phyloP scores from a whole-genome alignment of 2,329 filamentous ascomycete genomes.

The Dothideomycetes sp. region DNA sequence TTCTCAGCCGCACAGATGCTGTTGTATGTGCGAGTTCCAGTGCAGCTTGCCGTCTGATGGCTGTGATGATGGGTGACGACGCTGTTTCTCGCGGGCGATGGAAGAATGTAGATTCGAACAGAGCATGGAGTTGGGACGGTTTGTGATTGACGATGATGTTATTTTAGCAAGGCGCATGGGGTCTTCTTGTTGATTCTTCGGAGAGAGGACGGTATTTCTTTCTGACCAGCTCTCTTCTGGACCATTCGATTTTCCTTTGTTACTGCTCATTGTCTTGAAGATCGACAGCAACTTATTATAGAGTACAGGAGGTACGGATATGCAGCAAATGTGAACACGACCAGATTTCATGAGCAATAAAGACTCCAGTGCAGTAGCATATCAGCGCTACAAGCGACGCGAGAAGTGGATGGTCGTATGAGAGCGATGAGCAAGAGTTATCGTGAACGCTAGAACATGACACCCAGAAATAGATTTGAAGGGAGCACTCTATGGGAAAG shows the following conservation, averaged over 20 bases:
- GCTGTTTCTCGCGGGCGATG: slow-evolving; percentile 52
- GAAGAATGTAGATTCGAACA: slow-evolving; percentile 68
- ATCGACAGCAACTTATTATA: too few relatives aligned
- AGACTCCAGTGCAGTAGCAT: too few relatives aligned
- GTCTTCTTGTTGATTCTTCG: background rate
- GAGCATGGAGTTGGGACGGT: slow-evolving; percentile 29
- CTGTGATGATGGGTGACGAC: slow-evolving; percentile 83
- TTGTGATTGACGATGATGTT: slow-evolving; percentile 11
- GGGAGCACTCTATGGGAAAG: too few relatives aligned
- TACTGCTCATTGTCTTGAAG: background rate
- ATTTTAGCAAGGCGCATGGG: slow-evolving; percentile 8
- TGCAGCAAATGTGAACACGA: too few relatives aligned
- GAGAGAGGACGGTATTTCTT: background rate
- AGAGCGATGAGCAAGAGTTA: too few relatives aligned
- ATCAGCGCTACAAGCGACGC: too few relatives aligned
- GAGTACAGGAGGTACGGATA: too few relatives aligned
- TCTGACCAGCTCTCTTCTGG: background rate
- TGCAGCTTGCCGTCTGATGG: slow-evolving; percentile 58
- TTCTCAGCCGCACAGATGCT: slow-evolving; percentile 57
- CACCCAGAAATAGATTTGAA: too few relatives aligned
- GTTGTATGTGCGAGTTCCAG: slow-evolving; percentile 71
- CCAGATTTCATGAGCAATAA: too few relatives aligned
- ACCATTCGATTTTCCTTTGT: background rate
- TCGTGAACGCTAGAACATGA: too few relatives aligned
- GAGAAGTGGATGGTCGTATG: too few relatives aligned